These are phyloP conservation scores for Globisporangium irregulare DNA, from an alignment of 352 stramenopile genomes.

Conservation along the genomic window DNA sequence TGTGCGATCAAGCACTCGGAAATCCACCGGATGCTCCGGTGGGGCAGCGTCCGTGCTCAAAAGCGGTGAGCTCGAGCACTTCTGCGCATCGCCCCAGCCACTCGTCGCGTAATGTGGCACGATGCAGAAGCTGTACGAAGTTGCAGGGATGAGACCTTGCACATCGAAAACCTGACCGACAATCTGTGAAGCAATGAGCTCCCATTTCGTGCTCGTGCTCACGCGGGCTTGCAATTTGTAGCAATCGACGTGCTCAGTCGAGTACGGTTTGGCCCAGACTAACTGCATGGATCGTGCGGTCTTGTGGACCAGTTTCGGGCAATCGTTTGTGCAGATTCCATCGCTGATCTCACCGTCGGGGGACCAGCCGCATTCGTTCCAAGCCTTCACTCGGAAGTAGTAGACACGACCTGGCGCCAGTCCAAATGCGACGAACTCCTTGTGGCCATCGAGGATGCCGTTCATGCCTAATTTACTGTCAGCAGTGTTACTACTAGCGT, in stretches of 20 bases:
- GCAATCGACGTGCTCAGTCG: slow-evolving; percentile 37
- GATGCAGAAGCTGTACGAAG: slow-evolving; percentile 47
- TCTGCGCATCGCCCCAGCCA: slow-evolving; percentile 34
- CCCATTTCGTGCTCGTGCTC: slow-evolving; percentile 39
- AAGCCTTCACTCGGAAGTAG: slow-evolving; percentile 43
- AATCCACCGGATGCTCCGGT: slow-evolving; percentile 33
- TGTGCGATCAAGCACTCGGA: slow-evolving; percentile 34
- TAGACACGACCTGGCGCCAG: slow-evolving; percentile 46
- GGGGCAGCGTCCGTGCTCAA: slow-evolving; percentile 27
- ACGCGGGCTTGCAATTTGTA: slow-evolving; percentile 43
- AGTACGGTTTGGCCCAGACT: slow-evolving; percentile 55
- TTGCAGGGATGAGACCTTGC: slow-evolving; percentile 31
- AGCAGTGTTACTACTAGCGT: slow-evolving; percentile 1
- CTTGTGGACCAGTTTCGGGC: slow-evolving; percentile 33
- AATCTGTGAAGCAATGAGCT: slow-evolving; percentile 20
- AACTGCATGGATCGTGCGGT: slow-evolving; percentile 32
- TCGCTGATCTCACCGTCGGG: slow-evolving; percentile 44
- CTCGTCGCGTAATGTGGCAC: slow-evolving; percentile 37
- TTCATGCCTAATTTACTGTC: not conserved
- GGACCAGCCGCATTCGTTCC: slow-evolving; percentile 50
- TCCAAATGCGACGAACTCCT: slow-evolving; percentile 29
- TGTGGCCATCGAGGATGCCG: slow-evolving; percentile 16
- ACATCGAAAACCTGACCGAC: slow-evolving; percentile 26
- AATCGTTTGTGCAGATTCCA: slow-evolving; percentile 54
- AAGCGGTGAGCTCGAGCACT: slow-evolving; percentile 28